Evolutionary conservation across 495 filamentous ascomycete species (phyloP).

Genomic region (Penicillium tannophilum): DNA sequence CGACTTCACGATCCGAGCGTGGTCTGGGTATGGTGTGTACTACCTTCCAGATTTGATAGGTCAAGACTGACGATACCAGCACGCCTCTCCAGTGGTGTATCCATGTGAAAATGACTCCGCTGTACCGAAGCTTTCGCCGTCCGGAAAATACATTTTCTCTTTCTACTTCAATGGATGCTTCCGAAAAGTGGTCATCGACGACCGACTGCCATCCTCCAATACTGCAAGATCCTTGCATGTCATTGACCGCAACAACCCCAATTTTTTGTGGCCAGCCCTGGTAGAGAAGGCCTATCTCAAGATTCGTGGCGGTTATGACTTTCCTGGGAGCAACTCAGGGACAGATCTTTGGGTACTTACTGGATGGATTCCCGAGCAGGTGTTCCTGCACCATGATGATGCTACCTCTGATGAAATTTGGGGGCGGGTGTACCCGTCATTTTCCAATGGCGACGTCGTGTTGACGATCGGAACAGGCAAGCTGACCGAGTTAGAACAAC

Average conservation of each 20-base stretch:
- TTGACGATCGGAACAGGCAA: slow-evolving; percentile 89
- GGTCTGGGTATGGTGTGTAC: slow-evolving; percentile 58
- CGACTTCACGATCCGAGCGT: slow-evolving; percentile 63
- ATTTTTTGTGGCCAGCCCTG: slow-evolving; percentile 85
- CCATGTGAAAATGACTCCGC: slow-evolving; percentile 63
- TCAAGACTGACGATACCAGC: slow-evolving; percentile 39
- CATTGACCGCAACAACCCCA: slow-evolving; percentile 78
- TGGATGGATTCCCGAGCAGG: slow-evolving; percentile 95
- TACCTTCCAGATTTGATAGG: neutral
- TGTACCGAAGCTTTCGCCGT: slow-evolving; percentile 63
- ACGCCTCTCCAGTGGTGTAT: slow-evolving; percentile 69
- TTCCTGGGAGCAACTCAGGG: slow-evolving; percentile 96
- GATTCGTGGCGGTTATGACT: slow-evolving; percentile 93
- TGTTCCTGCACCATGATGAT: slow-evolving; percentile 85
- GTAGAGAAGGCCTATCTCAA: slow-evolving; percentile 99
- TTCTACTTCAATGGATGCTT: slow-evolving; percentile 95
- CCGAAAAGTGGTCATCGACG: slow-evolving; percentile 86
- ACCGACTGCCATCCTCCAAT: slow-evolving; percentile 81
- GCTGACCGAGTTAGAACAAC: slow-evolving; percentile 70
- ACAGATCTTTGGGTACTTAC: slow-evolving; percentile 90
- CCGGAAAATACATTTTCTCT: slow-evolving; percentile 87
- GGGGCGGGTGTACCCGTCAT: slow-evolving; percentile 73
- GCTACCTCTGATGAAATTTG: slow-evolving; percentile 73
- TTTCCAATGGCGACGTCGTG: slow-evolving; percentile 78
- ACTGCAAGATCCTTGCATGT: slow-evolving; percentile 76